A percentile compares a stretch with the other conserved stretches of the same genome.
Conservation (phyloP, 2,329 filamentous ascomycete genomes). For the Aspergillus sp. region DNA sequence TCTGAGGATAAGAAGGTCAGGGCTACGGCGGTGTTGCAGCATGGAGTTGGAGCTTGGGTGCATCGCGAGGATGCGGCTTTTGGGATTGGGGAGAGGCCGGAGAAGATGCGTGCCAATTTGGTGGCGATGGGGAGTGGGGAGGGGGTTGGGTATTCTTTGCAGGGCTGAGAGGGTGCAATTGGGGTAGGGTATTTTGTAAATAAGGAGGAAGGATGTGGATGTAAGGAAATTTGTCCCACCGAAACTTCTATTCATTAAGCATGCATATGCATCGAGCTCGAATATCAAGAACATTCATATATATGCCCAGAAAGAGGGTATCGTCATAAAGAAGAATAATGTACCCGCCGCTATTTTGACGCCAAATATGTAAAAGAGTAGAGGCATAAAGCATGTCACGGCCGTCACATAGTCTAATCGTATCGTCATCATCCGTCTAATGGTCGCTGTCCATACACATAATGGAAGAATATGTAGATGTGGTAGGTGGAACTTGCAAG, state of each 20-base stretch:
- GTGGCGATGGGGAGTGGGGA: conserved; percentile 49
- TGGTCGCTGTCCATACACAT: conserved; percentile 36
- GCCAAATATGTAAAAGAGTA: background rate
- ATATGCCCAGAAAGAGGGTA: background rate
- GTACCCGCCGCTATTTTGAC: background rate
- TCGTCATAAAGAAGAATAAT: background rate
- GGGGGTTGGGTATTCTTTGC: conserved; percentile 46
- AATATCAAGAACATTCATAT: background rate
- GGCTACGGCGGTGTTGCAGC: conserved; percentile 48
- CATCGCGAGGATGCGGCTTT: conserved; percentile 45
- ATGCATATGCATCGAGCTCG: background rate
- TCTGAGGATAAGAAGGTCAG: conserved; percentile 39
- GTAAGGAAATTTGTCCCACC: background rate
- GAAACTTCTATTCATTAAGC: background rate
- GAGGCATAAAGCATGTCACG: conserved; percentile 1
- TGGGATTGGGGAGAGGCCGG: conserved; percentile 39
- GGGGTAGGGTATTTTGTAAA: background rate
- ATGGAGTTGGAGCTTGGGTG: conserved; percentile 49
- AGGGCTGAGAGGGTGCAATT: conserved; percentile 31
- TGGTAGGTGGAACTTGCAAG: conserved; percentile 27
- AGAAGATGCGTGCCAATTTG: conserved; percentile 48
- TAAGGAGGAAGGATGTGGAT: background rate
- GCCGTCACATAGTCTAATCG: conserved; percentile 3
- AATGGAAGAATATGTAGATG: conserved; percentile 34
- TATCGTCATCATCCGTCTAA: conserved; percentile 18